Percentiles rank a stretch among this genome's conserved stretches.
Conservation (phyloP, 495 filamentous ascomycete genomes). For the Platismatia glauca region DNA sequence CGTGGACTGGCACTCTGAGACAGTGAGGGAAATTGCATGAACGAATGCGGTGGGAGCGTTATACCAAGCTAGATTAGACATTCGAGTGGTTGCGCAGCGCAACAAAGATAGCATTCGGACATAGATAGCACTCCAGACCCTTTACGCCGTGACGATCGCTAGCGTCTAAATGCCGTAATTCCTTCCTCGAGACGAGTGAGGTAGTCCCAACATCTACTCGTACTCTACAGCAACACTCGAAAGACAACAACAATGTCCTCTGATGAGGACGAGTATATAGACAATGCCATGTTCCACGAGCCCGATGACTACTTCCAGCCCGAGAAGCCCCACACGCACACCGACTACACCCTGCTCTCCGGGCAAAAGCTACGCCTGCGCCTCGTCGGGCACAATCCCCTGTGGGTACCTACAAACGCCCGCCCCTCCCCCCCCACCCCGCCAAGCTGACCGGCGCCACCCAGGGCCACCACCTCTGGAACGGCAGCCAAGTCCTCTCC, state of each 20-base stretch:
- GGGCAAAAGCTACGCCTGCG: slow-evolving; percentile 60
- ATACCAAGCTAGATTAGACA: slow-evolving; percentile 10
- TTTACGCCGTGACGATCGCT: neutral
- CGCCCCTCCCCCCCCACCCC: slow-evolving; percentile 3
- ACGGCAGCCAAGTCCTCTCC: slow-evolving; percentile 67
- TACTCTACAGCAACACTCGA: neutral
- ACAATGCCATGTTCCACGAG: slow-evolving; percentile 60
- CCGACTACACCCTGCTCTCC: slow-evolving; percentile 57
- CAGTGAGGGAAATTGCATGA: neutral
- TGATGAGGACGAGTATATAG: slow-evolving; percentile 34
- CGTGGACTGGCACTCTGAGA: neutral
- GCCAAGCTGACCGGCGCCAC: slow-evolving; percentile 2
- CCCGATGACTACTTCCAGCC: slow-evolving; percentile 69
- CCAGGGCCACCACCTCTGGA: slow-evolving; percentile 84
- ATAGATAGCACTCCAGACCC: neutral
- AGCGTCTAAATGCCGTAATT: neutral
- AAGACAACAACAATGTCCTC: slow-evolving; percentile 18
- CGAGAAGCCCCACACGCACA: slow-evolving; percentile 57
- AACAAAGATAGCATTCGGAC: neutral
- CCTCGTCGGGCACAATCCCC: slow-evolving; percentile 80
- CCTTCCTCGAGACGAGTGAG: neutral
- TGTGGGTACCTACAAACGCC: slow-evolving; percentile 53
- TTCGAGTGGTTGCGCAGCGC: no score
- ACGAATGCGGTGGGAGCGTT: neutral
- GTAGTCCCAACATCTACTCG: neutral